Evolutionary conservation across 805 yeast genomes (phyloP).

Genomic region (Yarrowia phangngaensis): DNA sequence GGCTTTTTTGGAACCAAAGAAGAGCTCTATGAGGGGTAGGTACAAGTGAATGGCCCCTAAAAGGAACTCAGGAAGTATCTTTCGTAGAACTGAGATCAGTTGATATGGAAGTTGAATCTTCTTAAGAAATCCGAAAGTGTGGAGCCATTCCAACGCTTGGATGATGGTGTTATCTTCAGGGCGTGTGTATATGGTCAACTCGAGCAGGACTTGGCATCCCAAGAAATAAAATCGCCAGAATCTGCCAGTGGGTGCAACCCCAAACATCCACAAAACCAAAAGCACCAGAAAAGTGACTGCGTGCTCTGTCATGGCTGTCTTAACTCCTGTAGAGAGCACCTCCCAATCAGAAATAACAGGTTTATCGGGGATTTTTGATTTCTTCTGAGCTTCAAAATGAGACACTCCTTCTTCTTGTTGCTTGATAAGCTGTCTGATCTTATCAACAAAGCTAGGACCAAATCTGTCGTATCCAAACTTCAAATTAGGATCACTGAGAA

Average conservation of each 20-base stretch:
- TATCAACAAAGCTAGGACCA: conserved; percentile 60
- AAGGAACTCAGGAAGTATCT: conserved; percentile 21
- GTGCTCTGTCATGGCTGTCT: conserved; percentile 29
- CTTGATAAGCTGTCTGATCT: conserved; percentile 24
- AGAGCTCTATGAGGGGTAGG: conserved; percentile 16
- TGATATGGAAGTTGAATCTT: conserved; percentile 25
- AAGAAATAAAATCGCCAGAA: conserved; percentile 34
- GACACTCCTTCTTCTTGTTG: conserved; percentile 26
- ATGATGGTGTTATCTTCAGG: conserved; percentile 27
- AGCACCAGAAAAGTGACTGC: conserved; percentile 27
- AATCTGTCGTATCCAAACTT: conserved; percentile 79
- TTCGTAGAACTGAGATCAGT: conserved; percentile 16
- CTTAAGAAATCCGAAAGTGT: conserved; percentile 30
- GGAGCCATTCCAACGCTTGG: conserved; percentile 30
- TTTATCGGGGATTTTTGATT: background rate
- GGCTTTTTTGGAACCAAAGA: conserved; percentile 13
- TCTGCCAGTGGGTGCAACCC: conserved; percentile 29
- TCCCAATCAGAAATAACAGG: conserved; percentile 8
- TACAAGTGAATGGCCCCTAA: conserved; percentile 19
- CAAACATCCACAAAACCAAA: conserved; percentile 30
- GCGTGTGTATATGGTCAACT: conserved; percentile 33
- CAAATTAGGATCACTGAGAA: conserved; percentile 67
- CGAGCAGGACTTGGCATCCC: conserved; percentile 30
- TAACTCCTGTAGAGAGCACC: conserved; percentile 16
- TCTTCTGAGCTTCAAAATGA: conserved; percentile 1